These are phyloP conservation scores for Colletotrichum sp. DNA, from an alignment of 2,329 filamentous ascomycete genomes.

Conservation along the genomic window DNA sequence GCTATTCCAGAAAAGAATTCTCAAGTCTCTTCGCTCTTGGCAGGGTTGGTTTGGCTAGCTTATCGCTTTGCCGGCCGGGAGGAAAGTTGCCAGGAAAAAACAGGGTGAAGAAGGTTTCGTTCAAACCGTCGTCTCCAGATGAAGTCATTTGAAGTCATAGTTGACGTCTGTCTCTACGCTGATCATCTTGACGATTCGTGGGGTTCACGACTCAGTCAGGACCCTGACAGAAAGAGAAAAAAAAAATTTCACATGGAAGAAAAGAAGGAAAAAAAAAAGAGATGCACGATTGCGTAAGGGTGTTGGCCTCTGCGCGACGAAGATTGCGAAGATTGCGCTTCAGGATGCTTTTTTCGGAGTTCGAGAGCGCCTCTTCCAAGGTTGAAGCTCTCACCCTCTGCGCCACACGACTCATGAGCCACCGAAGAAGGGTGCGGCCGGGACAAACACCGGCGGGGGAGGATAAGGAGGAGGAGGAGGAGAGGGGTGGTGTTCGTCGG, in stretches of 20 bases:
- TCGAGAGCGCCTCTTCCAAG: conserved; percentile 3
- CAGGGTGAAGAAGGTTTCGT: not conserved
- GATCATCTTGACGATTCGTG: not conserved
- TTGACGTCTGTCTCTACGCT: not conserved
- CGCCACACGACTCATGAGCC: not conserved
- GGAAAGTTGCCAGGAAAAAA: not conserved
- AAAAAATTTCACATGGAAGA: not conserved
- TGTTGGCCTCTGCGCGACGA: not conserved
- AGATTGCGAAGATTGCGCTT: not conserved
- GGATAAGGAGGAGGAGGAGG: not conserved
- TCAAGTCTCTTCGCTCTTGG: not conserved
- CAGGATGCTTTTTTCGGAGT: not conserved
- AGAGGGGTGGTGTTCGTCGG: not conserved
- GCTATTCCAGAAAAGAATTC: not conserved
- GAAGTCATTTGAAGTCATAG: conserved; percentile 13
- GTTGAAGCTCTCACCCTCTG: not conserved
- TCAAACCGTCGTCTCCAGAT: not conserved
- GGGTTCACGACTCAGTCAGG: not conserved
- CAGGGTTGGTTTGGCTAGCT: not conserved
- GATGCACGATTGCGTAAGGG: not conserved
- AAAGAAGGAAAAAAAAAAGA: not conserved
- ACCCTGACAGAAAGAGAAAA: not conserved
- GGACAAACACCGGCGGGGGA: not conserved
- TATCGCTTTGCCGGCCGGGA: not conserved
- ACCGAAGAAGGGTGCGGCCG: not conserved